Evolutionary conservation across 371 early-diverging fungal genomes (phyloP).

Genomic region (Apophysomyces ossiformis): DNA sequence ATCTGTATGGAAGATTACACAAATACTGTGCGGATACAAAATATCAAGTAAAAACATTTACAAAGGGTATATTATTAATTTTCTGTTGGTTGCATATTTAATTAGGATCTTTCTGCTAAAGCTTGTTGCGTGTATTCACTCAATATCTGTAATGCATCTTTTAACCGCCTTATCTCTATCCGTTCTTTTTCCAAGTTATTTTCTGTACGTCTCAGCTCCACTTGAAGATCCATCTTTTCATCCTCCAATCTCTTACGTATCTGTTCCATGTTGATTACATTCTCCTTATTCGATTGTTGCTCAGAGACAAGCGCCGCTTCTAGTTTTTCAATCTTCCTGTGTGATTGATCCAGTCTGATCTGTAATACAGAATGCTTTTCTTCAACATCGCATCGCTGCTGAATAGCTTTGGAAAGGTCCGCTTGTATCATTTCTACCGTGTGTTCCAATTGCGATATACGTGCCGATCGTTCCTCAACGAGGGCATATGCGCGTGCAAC

Average conservation of each 20-base stretch:
- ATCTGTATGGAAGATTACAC: too few relatives aligned
- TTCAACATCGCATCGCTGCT: conserved; percentile 3
- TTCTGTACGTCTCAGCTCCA: conserved; percentile 10
- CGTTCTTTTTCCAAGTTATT: conserved; percentile 9
- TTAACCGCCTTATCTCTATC: conserved; percentile 8
- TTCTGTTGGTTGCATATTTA: too few relatives aligned
- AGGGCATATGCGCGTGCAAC: not conserved
- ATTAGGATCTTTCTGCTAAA: too few relatives aligned
- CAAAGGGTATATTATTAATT: too few relatives aligned
- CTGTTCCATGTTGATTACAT: not conserved
- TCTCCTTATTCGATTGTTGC: not conserved
- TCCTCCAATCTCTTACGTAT: conserved; percentile 2
- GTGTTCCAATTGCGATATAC: conserved; percentile 6
- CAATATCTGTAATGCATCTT: conserved; percentile 5
- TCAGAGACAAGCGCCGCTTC: not conserved
- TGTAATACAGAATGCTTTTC: conserved; percentile 6
- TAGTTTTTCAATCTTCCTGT: not conserved
- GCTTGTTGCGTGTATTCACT: conserved; percentile 8
- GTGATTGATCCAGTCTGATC: not conserved
- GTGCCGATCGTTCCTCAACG: conserved; percentile 5
- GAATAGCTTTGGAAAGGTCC: conserved; percentile 2
- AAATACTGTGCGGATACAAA: too few relatives aligned
- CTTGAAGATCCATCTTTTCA: conserved; percentile 4
- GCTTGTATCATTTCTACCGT: conserved; percentile 13
- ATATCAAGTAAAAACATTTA: too few relatives aligned